phyloP scores from a whole-genome alignment of 306 rosid species.

The Begonia loranthoides region DNA sequence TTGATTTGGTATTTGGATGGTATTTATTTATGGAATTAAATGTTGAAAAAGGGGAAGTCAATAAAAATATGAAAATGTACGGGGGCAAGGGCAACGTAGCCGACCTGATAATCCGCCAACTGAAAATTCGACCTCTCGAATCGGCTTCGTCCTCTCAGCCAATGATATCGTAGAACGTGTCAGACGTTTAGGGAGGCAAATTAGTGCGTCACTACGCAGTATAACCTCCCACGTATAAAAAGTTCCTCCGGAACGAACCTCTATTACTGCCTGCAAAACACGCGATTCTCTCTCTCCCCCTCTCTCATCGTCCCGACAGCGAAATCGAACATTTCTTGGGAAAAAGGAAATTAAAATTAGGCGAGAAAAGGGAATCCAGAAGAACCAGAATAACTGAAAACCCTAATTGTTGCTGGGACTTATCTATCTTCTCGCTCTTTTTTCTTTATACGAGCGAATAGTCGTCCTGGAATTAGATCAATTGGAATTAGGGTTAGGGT shows the following conservation, averaged over 20 bases:
- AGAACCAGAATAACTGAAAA: constrained; percentile 48
- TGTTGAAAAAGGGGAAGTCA: too few species aligned
- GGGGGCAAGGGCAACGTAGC: too few species aligned
- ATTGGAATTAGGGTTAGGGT: constrained; percentile 24
- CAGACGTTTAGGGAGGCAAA: background rate
- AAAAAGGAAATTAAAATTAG: constrained; percentile 4
- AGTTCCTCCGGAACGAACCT: constrained; percentile 23
- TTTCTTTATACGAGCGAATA: constrained; percentile 8
- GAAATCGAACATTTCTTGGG: constrained; percentile 34
- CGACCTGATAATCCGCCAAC: background rate
- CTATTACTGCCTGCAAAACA: constrained; percentile 33
- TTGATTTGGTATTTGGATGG: too few species aligned
- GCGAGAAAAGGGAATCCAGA: constrained; percentile 52
- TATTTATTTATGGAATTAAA: too few species aligned
- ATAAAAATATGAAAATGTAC: too few species aligned
- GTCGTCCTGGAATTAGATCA: constrained; percentile 6
- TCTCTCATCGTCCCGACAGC: constrained; percentile 24
- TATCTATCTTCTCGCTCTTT: constrained; percentile 21
- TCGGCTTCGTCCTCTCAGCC: background rate
- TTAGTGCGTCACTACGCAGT: constrained; percentile 12
- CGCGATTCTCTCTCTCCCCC: constrained; percentile 36
- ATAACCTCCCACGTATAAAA: constrained; percentile 22
- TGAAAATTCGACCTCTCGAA: background rate
- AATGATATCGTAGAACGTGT: constrained; percentile 12
- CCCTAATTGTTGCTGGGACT: constrained; percentile 70